Percentiles rank a stretch among this genome's conserved stretches.
Evolutionary conservation across 140 eudicot genomes (phyloP).

Genomic region (Senecio squalidus): DNA sequence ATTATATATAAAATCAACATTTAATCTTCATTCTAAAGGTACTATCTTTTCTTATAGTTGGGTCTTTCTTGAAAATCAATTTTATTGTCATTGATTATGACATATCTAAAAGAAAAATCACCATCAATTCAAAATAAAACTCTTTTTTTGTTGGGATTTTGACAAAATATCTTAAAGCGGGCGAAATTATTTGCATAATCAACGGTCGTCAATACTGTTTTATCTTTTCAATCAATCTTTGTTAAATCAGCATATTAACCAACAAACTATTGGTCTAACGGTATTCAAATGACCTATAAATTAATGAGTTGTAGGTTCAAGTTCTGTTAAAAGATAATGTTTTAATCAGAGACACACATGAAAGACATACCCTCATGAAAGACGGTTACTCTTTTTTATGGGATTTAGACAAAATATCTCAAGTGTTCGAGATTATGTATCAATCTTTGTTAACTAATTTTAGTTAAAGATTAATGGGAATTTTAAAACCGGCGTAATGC

Average conservation of each 20-base stretch:
- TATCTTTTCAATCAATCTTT: too few species aligned
- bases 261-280: too few species aligned
- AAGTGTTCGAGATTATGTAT: neutral
- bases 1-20: conserved; percentile 11
- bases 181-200: conserved; percentile 12
- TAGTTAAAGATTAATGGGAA: neutral
- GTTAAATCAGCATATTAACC: too few species aligned
- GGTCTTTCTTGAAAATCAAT: conserved; percentile 32
- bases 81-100: conserved; percentile 39
- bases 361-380: too few species aligned
- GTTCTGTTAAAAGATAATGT: too few species aligned
- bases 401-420: conserved; percentile 18
- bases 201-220: conserved; percentile 6
- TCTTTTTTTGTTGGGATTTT: conserved; percentile 6
- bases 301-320: too few species aligned
- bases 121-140: conserved; percentile 15
- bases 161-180: conserved; percentile 15
- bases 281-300: too few species aligned
- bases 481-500: neutral
- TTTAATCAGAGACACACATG: too few species aligned
- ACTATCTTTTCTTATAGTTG: conserved; percentile 23
- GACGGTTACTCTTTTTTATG: neutral
- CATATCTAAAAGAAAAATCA: conserved; percentile 33
- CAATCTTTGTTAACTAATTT: neutral
- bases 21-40: conserved; percentile 37